These are phyloP conservation scores for Strobilomyces confusus DNA, from an alignment of 768 basidiomycete species.

Conservation along the genomic window DNA sequence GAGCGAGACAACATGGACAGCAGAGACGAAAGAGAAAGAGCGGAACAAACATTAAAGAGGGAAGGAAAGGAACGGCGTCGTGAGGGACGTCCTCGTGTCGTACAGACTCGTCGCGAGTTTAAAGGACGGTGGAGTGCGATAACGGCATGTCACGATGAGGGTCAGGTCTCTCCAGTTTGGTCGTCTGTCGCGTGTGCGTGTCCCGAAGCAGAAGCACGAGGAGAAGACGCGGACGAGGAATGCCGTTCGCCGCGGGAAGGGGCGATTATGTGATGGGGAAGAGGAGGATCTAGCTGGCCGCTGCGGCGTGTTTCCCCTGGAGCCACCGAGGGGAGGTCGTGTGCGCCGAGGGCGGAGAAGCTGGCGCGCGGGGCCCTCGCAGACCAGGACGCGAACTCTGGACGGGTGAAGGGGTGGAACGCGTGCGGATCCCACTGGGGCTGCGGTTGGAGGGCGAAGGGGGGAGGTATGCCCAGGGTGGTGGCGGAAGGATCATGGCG, in stretches of 20 bases:
- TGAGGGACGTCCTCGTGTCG: slow-evolving; percentile 23
- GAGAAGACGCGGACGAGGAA: slow-evolving; percentile 13
- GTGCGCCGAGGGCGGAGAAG: slow-evolving; percentile 15
- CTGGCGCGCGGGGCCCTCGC: slow-evolving; percentile 27
- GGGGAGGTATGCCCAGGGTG: slow-evolving; percentile 39
- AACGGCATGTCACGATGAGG: slow-evolving; percentile 13
- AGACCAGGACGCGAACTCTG: slow-evolving; percentile 33
- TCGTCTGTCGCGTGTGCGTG: slow-evolving; percentile 19
- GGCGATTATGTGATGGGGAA: slow-evolving; percentile 14
- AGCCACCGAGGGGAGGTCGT: slow-evolving; percentile 6
- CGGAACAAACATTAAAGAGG: background rate
- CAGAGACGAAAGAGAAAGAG: background rate
- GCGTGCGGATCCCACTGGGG: slow-evolving; percentile 59
- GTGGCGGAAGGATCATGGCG: slow-evolving; percentile 18
- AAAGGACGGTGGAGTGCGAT: slow-evolving; percentile 1
- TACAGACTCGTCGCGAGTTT: no score
- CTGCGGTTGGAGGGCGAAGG: slow-evolving; percentile 62
- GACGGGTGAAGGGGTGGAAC: slow-evolving; percentile 37
- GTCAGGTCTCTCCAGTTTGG: slow-evolving; percentile 13
- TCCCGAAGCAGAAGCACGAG: slow-evolving; percentile 12
- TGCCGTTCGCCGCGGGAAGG: slow-evolving; percentile 16
- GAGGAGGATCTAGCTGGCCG: slow-evolving; percentile 13
- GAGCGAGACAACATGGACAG: slow-evolving; percentile 22
- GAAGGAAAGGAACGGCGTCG: slow-evolving; percentile 10
- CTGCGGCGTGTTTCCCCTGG: slow-evolving; percentile 13